These are phyloP conservation scores for Fallopia convolvulus DNA, from an alignment of 148 eudicot species.

Conservation along the genomic window DNA sequence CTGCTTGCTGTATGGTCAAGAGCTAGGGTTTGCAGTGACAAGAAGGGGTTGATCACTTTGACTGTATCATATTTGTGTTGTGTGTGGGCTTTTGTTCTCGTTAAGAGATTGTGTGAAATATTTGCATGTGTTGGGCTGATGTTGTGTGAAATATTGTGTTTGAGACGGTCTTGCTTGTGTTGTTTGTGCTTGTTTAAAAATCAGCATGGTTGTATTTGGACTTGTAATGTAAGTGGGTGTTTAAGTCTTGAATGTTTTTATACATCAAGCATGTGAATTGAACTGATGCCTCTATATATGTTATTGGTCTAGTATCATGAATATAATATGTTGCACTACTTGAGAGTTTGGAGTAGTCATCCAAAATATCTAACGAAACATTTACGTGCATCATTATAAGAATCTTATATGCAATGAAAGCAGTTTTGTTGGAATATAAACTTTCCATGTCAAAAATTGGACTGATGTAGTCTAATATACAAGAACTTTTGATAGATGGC, in stretches of 20 bases:
- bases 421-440: no score
- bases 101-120: not conserved
- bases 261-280: no score
- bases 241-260: not conserved
- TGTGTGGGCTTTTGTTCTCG: not conserved
- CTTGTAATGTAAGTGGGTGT: not conserved
- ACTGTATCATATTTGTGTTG: not conserved
- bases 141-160: not conserved
- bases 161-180: not conserved
- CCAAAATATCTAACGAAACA: no score
- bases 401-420: no score
- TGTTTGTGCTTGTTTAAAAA: not conserved
- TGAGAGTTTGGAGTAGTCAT: no score
- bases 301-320: no score
- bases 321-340: no score
- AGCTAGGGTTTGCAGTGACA: slow-evolving; percentile 10
- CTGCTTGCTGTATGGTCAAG: not conserved
- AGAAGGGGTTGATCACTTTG: not conserved
- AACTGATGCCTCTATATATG: not conserved
- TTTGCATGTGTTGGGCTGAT: not conserved
- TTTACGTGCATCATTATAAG: no score
- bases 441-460: no score
- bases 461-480: no score
- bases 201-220: not conserved
- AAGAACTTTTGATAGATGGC: no score